These are phyloP conservation scores for Backusella morwellensis DNA, from an alignment of 192 early-diverging fungal genomes.

Conservation along the genomic window DNA sequence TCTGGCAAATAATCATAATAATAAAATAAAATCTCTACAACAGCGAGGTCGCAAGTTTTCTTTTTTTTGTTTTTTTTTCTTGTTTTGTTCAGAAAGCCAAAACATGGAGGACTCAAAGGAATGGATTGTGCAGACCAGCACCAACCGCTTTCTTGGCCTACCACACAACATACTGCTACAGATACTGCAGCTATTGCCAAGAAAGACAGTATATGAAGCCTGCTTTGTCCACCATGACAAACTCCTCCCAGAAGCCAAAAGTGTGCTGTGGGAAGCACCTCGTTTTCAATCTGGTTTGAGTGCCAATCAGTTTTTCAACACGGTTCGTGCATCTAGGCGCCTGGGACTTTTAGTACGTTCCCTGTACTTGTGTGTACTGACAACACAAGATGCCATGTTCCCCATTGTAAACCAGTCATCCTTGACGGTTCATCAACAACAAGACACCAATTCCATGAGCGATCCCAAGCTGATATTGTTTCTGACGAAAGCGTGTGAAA, in stretches of 20 bases:
- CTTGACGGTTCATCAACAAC: background rate
- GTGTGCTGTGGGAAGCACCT: background rate
- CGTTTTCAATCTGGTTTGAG: background rate
- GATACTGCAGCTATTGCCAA: background rate
- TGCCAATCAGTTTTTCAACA: background rate
- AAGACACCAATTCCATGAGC: background rate
- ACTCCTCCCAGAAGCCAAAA: background rate
- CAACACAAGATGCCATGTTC: background rate
- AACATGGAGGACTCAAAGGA: background rate
- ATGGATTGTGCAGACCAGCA: background rate
- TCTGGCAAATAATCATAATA: background rate
- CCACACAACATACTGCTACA: background rate
- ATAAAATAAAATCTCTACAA: background rate
- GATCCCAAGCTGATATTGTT: background rate
- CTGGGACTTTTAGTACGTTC: background rate
- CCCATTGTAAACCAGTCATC: background rate
- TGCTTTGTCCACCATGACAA: background rate
- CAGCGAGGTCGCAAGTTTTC: background rate
- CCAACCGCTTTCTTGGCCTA: background rate
- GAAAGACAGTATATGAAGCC: background rate
- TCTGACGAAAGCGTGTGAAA: background rate
- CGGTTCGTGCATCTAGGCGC: background rate
- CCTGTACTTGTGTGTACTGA: background rate
- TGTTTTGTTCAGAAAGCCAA: background rate
- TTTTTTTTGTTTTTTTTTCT: background rate